These are phyloP conservation scores for Phytopythium vexans DNA, from an alignment of 352 stramenopile species.

Conservation along the genomic window DNA sequence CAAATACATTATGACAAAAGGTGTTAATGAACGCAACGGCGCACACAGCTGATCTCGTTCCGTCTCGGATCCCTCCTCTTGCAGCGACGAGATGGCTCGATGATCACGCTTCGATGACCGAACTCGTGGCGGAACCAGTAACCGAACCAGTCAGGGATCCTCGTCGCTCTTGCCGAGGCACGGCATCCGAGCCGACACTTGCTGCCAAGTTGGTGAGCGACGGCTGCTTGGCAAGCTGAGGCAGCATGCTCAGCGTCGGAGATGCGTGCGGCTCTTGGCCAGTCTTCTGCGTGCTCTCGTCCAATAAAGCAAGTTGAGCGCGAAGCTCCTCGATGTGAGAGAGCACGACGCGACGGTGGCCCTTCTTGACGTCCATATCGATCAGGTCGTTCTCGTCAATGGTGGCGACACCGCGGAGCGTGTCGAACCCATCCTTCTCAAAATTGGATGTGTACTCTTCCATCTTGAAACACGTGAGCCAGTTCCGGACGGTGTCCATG, in stretches of 20 bases:
- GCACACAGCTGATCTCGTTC: not conserved
- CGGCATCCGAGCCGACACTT: conserved; percentile 12
- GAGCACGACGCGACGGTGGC: conserved; percentile 78
- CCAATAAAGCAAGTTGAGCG: conserved; percentile 54
- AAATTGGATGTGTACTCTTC: conserved; percentile 87
- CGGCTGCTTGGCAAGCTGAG: conserved; percentile 46
- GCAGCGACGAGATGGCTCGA: too few species aligned
- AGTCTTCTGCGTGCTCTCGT: conserved; percentile 51
- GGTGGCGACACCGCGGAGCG: conserved; percentile 74
- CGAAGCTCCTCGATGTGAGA: conserved; percentile 85
- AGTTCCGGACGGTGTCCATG: conserved; percentile 79
- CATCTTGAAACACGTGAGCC: conserved; percentile 86
- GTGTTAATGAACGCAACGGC: too few species aligned
- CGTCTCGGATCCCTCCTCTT: not conserved
- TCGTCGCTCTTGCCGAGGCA: conserved; percentile 44
- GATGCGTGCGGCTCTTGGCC: conserved; percentile 69
- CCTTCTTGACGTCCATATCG: conserved; percentile 89
- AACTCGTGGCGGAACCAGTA: not conserved
- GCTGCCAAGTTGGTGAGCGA: conserved; percentile 31
- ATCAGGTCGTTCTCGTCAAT: conserved; percentile 87
- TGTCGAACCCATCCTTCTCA: conserved; percentile 87
- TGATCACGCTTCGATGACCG: too few species aligned
- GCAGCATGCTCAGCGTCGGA: conserved; percentile 77
- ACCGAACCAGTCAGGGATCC: conserved; percentile 31
- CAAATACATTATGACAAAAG: conserved; percentile 13